phyloP scores from a whole-genome alignment of 2,329 filamentous ascomycete species.

The Colletotrichum sp. region DNA sequence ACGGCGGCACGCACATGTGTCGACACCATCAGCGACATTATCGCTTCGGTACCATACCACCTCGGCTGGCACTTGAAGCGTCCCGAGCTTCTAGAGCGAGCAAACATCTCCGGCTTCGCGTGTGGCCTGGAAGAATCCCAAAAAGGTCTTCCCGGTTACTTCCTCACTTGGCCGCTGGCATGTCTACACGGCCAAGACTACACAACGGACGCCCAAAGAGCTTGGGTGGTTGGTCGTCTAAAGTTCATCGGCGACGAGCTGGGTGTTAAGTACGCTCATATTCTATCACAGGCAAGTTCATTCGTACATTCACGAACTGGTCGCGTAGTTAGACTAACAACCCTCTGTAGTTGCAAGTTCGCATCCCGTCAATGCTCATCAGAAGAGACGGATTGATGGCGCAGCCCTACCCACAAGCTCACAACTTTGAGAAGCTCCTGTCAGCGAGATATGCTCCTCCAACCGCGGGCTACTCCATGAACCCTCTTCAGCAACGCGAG shows the following conservation, averaged over 20 bases:
- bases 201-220: conserved; percentile 61
- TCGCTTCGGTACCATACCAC: conserved; percentile 66
- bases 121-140: conserved; percentile 54
- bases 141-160: conserved; percentile 64
- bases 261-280: conserved; percentile 63
- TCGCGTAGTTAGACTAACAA: conserved; percentile 35
- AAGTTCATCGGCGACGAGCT: conserved; percentile 59
- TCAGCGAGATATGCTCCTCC: conserved; percentile 41
- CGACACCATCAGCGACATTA: conserved; percentile 62
- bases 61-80: conserved; percentile 62
- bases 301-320: neutral
- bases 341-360: conserved; percentile 48
- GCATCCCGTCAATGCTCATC: conserved; percentile 68
- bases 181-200: conserved; percentile 63
- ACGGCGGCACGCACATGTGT: conserved; percentile 55
- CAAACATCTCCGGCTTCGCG: conserved; percentile 50
- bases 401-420: conserved; percentile 44
- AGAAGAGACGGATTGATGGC: conserved; percentile 56
- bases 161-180: conserved; percentile 64
- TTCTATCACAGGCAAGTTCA: conserved; percentile 55
- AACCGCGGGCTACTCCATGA: conserved; percentile 39
- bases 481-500: conserved; percentile 54
- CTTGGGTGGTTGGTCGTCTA: conserved; percentile 60
- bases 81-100: conserved; percentile 42
- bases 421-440: conserved; percentile 52